Base-by-base conservation (phyloP, 306 rosid genomes). In the Fragaria nilgerrensis region DNA sequence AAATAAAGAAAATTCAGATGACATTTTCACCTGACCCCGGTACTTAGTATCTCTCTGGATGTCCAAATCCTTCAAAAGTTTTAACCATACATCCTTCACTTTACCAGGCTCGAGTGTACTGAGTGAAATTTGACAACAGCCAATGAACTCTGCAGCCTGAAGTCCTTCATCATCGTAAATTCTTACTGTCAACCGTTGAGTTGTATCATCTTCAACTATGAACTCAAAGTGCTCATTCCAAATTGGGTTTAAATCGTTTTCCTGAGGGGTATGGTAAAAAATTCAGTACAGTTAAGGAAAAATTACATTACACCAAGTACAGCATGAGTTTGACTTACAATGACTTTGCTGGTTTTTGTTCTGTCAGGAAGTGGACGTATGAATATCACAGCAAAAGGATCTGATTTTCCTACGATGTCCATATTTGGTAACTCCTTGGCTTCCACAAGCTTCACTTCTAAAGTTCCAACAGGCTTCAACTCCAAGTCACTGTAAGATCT, bases 211-310 rank as follows among this genome's bases (percentile, higher is more conserved):
- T 84, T 92, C 98, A 70, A 95, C 87, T 11, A 82, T 16, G 80
- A 95, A 92, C 79, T 95, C 93, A 56, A 83, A 95, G 85, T 95
- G 92, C 81, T 95, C 97, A 69, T 95, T 95, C 98, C 98, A 95
- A 72, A 95, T 79, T 73, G 97, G 98, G 84, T 88, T 95, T 90
- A 95, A 77, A 77, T 95, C 83, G 65, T 95, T 95, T 75, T 86
- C 85, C 97, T 95, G 95, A 14, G 78, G 81, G 23, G 76, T 27
- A 68, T 20, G 29, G 80, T 76, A 32, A 66, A 79, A 44, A 76
- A 68, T 49, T 50, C 39, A 41, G 41, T 23, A 68, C 52, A 75
- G 70, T 11, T 53, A 45, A 53, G 45, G 22, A 25, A 74, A 47
- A 32, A 53, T 22, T 19, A 58, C 66, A 77, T 76, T 55, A 44